Evolutionary conservation across 371 early-diverging fungal genomes (phyloP), one percentile per base, ranked within the genome.

Genomic region (Rhizopus arrhizus): DNA sequence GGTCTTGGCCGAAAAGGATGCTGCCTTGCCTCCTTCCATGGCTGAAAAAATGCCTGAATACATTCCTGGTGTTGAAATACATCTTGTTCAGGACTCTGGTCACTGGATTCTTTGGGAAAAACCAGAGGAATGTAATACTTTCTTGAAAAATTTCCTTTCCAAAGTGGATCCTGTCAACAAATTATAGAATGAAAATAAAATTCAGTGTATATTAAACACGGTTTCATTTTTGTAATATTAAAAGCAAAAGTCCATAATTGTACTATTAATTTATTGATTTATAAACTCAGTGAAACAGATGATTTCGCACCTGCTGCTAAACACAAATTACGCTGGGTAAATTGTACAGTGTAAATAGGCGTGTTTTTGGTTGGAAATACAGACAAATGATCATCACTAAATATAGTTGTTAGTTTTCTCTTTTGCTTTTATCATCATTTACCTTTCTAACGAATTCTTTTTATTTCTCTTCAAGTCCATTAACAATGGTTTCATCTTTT

Each of bases 301-400:
- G 59, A 57, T 43, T 43, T 43, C 7, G 90, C 86, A n/a, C 92
- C 92, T 33, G 84, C 84, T 50, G 88, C 90, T 33, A 88, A 70
- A 40, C 85, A 89, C 51, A 99, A 82, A 74, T 99, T 99, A 56
- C 95, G 85, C 69, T 87, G 84, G 22, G 95, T 96, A 77, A 96
- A 99, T 67, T 89, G 85, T 47, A 95, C 85, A 60, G 83, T 82
- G 70, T 91, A 90, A 42, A 98, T 80, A 1, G 99, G 97, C 45
- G 99, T 99, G 64, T 84, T 86, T 75, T 97, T 97, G 7, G 99
- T 98, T 22, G 87, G 89, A 75, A 91, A 97, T 0, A 90, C 86
- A 6, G 86, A 86, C 16, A 98, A 62, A 53, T 89, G 84, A 50
- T 90, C 89, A 32, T 80, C 74, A 50, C 79, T 78, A 58, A 33